Conservation (phyloP, 495 filamentous ascomycete genomes). For the Hypomontagnella submonticulosa region DNA sequence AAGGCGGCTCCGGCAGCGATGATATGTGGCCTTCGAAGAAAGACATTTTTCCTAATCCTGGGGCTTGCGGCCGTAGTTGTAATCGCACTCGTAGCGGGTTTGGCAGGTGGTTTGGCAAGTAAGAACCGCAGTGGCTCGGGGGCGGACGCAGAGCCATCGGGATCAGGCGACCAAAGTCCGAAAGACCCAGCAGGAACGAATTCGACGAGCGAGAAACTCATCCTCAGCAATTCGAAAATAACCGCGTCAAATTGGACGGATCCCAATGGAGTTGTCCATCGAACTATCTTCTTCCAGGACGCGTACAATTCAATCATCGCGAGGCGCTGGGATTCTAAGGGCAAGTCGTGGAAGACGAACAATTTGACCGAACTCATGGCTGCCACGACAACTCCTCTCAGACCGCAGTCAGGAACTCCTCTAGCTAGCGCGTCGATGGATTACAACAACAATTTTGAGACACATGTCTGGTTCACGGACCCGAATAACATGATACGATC, state of each 20-base stretch:
- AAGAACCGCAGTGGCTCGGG: constrained; percentile 10
- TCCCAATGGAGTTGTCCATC: constrained; percentile 26
- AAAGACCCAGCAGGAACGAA: constrained; percentile 17
- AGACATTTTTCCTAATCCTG: constrained; percentile 37
- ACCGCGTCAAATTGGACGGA: constrained; percentile 44
- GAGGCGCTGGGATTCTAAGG: constrained; percentile 37
- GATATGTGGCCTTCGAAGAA: constrained; percentile 35
- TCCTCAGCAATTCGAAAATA: constrained; percentile 39
- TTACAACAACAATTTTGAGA: constrained; percentile 19
- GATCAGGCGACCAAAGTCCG: constrained; percentile 1
- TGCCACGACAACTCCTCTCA: constrained; percentile 35
- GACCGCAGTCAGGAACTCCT: constrained; percentile 34
- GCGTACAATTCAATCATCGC: constrained; percentile 38
- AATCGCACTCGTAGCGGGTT: constrained; percentile 28
- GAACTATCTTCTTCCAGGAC: constrained; percentile 46
- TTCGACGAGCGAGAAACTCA: constrained; percentile 23
- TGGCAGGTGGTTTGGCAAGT: constrained; percentile 25
- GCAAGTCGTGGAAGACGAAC: constrained; percentile 40
- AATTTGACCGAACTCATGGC: constrained; percentile 40
- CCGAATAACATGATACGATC: constrained; percentile 31
- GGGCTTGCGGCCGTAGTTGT: constrained; percentile 17
- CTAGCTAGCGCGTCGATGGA: constrained; percentile 39
- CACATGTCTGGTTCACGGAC: constrained; percentile 36
- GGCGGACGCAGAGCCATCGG: constrained; percentile 5
- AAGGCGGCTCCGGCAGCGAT: constrained; percentile 16